phyloP scores from a whole-genome alignment of 2,329 filamentous ascomycete genomes.

The Monilinia fructigena region DNA sequence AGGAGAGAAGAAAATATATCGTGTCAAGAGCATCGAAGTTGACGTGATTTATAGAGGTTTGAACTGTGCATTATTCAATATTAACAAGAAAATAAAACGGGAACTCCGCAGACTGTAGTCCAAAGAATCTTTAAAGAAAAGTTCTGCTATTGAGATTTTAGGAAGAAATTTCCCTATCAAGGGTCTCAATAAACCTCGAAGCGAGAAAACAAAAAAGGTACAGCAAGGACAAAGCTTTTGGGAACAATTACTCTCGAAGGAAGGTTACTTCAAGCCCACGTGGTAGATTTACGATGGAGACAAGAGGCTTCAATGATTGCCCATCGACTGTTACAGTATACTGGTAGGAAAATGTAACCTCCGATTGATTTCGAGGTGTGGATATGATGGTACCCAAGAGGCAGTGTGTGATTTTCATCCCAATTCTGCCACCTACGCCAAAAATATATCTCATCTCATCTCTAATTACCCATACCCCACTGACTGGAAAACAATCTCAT shows the following conservation, averaged over 20 bases:
- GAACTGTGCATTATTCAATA: background rate
- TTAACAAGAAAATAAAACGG: background rate
- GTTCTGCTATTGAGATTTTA: background rate
- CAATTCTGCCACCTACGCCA: background rate
- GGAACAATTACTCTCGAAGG: background rate
- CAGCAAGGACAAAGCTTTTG: background rate
- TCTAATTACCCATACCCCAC: background rate
- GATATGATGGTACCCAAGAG: background rate
- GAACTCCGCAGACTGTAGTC: background rate
- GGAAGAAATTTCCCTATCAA: background rate
- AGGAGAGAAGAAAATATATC: background rate
- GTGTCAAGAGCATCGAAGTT: background rate
- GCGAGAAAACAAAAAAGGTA: background rate
- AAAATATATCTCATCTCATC: background rate
- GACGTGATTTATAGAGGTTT: slow-evolving; percentile 15
- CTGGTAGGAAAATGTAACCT: background rate
- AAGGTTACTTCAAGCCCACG: background rate
- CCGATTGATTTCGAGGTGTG: background rate
- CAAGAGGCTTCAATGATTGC: background rate
- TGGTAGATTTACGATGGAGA: background rate
- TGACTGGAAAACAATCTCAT: background rate
- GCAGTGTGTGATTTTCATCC: background rate
- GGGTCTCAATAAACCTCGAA: slow-evolving; percentile 5
- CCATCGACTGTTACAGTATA: background rate
- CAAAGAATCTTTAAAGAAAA: slow-evolving; percentile 10